phyloP scores from a whole-genome alignment of 2,329 filamentous ascomycete species.

The Trichoderma atrobrunneum region DNA sequence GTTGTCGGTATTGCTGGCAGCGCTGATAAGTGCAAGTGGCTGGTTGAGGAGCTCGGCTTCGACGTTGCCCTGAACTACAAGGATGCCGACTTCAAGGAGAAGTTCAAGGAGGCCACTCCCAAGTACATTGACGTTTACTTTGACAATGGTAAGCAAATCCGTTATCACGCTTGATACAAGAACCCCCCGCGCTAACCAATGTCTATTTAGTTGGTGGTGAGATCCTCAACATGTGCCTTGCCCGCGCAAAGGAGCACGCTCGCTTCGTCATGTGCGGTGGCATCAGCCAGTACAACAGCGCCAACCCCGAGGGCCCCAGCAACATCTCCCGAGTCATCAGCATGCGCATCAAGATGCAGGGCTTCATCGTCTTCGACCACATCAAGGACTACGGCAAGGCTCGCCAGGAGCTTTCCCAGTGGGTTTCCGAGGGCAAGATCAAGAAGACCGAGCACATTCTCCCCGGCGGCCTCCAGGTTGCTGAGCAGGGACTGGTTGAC shows the following conservation, averaged over 20 bases:
- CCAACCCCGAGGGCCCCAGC: conserved; percentile 53
- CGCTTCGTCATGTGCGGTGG: conserved; percentile 70
- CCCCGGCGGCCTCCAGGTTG: conserved; percentile 62
- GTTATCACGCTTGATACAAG: neutral
- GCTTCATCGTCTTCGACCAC: conserved; percentile 73
- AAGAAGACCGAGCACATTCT: conserved; percentile 70
- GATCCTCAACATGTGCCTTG: conserved; percentile 64
- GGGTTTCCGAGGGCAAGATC: conserved; percentile 70
- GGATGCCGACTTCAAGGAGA: conserved; percentile 55
- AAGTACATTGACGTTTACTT: conserved; percentile 67
- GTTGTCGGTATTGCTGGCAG: conserved; percentile 66
- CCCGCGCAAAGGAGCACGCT: conserved; percentile 58
- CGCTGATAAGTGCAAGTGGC: conserved; percentile 65
- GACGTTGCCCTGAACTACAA: conserved; percentile 71
- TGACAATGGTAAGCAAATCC: conserved; percentile 53
- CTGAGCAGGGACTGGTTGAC: conserved; percentile 60
- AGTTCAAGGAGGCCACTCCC: conserved; percentile 58
- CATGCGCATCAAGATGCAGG: conserved; percentile 62
- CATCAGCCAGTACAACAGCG: conserved; percentile 67
- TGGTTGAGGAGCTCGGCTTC: conserved; percentile 63
- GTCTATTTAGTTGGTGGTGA: conserved; percentile 58
- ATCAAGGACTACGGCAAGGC: conserved; percentile 55
- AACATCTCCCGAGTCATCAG: conserved; percentile 52
- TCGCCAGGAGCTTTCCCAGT: conserved; percentile 58
- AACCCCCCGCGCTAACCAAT: neutral